These are phyloP conservation scores for Cutaneotrichosporon sp. DNA, from an alignment of 1,284 basidiomycete species.

Conservation along the genomic window DNA sequence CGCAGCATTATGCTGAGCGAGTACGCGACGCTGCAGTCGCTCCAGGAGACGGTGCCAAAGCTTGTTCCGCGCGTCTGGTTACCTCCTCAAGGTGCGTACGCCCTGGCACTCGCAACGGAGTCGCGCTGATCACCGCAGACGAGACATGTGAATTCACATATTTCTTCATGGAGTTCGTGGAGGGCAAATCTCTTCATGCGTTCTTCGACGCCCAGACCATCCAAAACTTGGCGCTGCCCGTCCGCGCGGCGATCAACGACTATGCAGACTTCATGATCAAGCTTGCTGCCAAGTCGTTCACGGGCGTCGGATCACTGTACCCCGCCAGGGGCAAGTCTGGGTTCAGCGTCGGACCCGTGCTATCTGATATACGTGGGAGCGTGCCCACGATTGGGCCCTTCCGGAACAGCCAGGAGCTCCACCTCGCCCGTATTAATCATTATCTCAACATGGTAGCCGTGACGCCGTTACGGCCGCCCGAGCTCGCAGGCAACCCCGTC, in stretches of 20 bases:
- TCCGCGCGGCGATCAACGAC: background rate
- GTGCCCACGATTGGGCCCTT: conserved; percentile 1
- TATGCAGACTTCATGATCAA: conserved; percentile 7
- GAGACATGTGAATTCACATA: background rate
- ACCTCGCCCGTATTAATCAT: conserved; percentile 2
- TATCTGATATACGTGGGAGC: background rate
- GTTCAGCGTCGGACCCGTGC: background rate
- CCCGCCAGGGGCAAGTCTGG: background rate
- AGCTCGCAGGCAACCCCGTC: conserved; percentile 1
- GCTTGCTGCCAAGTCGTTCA: background rate
- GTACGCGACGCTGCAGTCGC: background rate
- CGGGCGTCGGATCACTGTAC: conserved; percentile 1
- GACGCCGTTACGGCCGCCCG: conserved; percentile 1
- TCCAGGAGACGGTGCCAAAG: background rate
- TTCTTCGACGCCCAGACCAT: background rate
- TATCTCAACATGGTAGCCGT: conserved; percentile 3
- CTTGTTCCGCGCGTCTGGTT: background rate
- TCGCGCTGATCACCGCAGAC: background rate
- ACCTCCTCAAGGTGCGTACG: background rate
- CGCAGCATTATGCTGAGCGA: conserved; percentile 4
- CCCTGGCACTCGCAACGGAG: background rate
- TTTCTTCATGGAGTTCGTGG: conserved; percentile 2
- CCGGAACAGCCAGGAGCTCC: conserved; percentile 3
- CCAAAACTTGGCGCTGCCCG: background rate
- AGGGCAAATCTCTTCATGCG: conserved; percentile 6